phyloP scores from a whole-genome alignment of 2,329 filamentous ascomycete genomes.

The Tolypocladium capitatum region DNA sequence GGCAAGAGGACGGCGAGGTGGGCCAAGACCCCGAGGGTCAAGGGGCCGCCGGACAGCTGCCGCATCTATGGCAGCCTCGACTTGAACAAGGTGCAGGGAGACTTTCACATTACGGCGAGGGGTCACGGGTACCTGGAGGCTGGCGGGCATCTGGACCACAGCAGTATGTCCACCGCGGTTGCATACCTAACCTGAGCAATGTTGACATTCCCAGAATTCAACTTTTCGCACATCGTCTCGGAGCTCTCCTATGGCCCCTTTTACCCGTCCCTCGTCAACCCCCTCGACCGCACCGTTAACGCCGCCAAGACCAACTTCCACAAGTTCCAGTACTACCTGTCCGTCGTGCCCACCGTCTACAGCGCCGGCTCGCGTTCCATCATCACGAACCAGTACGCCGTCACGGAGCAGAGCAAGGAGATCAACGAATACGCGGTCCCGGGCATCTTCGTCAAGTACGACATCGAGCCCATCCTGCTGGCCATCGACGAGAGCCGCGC shows the following conservation, averaged over 20 bases:
- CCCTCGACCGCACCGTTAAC: slow-evolving; percentile 82
- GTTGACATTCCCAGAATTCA: slow-evolving; percentile 53
- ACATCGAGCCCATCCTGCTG: slow-evolving; percentile 89
- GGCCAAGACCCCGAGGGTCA: slow-evolving; percentile 61
- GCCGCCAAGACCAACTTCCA: slow-evolving; percentile 66
- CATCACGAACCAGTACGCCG: slow-evolving; percentile 94
- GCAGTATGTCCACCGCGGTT: slow-evolving; percentile 36
- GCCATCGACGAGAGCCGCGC: slow-evolving; percentile 72
- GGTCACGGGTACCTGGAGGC: slow-evolving; percentile 88
- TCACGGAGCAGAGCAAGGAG: slow-evolving; percentile 70
- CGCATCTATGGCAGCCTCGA: slow-evolving; percentile 82
- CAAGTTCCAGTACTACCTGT: slow-evolving; percentile 97
- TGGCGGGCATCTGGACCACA: slow-evolving; percentile 68
- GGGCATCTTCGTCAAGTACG: slow-evolving; percentile 96
- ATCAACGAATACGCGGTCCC: slow-evolving; percentile 61
- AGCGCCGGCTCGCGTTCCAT: slow-evolving; percentile 55
- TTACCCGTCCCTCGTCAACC: slow-evolving; percentile 87
- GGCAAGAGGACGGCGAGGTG: slow-evolving; percentile 50
- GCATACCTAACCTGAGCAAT: neutral
- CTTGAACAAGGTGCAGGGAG: slow-evolving; percentile 92
- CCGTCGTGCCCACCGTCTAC: slow-evolving; percentile 88
- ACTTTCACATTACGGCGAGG: slow-evolving; percentile 92
- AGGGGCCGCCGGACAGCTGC: slow-evolving; percentile 56
- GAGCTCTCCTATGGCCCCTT: slow-evolving; percentile 96
- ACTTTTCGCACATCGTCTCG: slow-evolving; percentile 93